Evolutionary conservation across 2,329 filamentous ascomycete species (phyloP).

Genomic region (Alternaria sp.): DNA sequence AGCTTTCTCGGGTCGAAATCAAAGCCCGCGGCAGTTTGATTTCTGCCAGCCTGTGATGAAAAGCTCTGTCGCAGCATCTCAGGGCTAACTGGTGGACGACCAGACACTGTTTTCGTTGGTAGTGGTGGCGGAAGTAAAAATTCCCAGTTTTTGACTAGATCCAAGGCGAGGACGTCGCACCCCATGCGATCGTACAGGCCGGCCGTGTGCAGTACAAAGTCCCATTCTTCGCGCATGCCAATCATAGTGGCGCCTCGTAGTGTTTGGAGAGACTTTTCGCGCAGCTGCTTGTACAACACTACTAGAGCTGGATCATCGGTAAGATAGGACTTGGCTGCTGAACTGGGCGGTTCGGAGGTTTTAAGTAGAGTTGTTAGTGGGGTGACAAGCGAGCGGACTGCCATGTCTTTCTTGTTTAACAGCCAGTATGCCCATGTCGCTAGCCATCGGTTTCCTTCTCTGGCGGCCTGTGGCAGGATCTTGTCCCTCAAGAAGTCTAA

Average conservation of each 20-base stretch:
- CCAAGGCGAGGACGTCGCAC: conserved; percentile 86
- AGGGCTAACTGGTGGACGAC: conserved; percentile 37
- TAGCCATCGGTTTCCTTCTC: conserved; percentile 89
- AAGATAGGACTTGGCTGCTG: conserved; percentile 80
- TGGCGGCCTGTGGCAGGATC: conserved; percentile 77
- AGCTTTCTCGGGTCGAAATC: conserved; percentile 70
- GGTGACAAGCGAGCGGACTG: conserved; percentile 82
- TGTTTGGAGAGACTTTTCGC: conserved; percentile 82
- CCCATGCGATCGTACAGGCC: conserved; percentile 89
- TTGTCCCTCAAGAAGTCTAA: conserved; percentile 78
- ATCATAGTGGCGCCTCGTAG: conserved; percentile 85
- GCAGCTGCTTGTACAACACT: conserved; percentile 84
- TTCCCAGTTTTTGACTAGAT: conserved; percentile 84
- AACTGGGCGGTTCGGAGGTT: conserved; percentile 71
- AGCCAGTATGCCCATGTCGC: conserved; percentile 97
- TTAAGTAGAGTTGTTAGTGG: conserved; percentile 79
- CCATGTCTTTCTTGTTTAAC: conserved; percentile 80
- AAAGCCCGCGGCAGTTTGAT: conserved; percentile 39
- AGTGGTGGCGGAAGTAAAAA: conserved; percentile 65
- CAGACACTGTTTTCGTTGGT: conserved; percentile 24
- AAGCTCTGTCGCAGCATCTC: conserved; percentile 38
- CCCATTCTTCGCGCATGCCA: conserved; percentile 81
- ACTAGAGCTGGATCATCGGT: conserved; percentile 91
- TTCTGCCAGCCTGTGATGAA: conserved; percentile 21
- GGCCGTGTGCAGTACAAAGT: conserved; percentile 87